These are phyloP conservation scores for Neurospora sp. DNA, from an alignment of 495 filamentous ascomycete species.

Conservation along the genomic window DNA sequence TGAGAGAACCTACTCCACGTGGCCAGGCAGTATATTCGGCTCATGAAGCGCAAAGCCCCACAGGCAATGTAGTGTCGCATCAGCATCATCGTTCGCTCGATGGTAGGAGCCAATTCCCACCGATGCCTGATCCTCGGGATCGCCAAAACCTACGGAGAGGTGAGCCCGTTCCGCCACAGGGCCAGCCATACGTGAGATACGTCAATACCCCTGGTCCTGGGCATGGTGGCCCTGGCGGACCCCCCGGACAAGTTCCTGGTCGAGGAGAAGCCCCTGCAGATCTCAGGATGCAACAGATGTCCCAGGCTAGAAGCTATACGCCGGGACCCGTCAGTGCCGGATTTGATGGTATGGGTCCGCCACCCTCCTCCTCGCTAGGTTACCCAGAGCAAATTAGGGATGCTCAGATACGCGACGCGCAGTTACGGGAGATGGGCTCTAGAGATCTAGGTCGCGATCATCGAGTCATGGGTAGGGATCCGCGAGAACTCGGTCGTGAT, in stretches of 20 bases:
- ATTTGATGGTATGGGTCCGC: slow-evolving; percentile 18
- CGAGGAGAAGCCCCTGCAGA: background rate
- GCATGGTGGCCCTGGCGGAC: slow-evolving; percentile 1
- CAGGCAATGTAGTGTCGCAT: slow-evolving; percentile 12
- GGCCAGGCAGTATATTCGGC: slow-evolving; percentile 20
- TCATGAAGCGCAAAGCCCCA: slow-evolving; percentile 20
- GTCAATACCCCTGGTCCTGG: slow-evolving; percentile 19
- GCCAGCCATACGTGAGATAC: slow-evolving; percentile 19
- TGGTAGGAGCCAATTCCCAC: slow-evolving; percentile 13
- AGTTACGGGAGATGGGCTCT: background rate
- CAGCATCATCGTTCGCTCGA: slow-evolving; percentile 17
- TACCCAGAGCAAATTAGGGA: slow-evolving; percentile 8
- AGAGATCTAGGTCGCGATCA: slow-evolving; percentile 6
- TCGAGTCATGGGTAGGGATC: slow-evolving; percentile 11
- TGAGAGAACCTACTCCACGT: slow-evolving; percentile 28
- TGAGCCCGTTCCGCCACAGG: slow-evolving; percentile 21
- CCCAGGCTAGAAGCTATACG: slow-evolving; percentile 18
- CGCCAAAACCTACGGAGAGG: slow-evolving; percentile 2
- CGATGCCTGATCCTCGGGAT: slow-evolving; percentile 6
- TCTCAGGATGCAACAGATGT: slow-evolving; percentile 4
- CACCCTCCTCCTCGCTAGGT: slow-evolving; percentile 8
- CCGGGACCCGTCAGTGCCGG: slow-evolving; percentile 7
- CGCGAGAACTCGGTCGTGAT: slow-evolving; percentile 1
- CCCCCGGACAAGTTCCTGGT: background rate
- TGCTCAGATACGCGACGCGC: slow-evolving; percentile 4